Percentiles rank a stretch among this genome's conserved stretches.
phyloP scores from a whole-genome alignment of 441 rosid genomes.

The Jatropha podagrica region DNA sequence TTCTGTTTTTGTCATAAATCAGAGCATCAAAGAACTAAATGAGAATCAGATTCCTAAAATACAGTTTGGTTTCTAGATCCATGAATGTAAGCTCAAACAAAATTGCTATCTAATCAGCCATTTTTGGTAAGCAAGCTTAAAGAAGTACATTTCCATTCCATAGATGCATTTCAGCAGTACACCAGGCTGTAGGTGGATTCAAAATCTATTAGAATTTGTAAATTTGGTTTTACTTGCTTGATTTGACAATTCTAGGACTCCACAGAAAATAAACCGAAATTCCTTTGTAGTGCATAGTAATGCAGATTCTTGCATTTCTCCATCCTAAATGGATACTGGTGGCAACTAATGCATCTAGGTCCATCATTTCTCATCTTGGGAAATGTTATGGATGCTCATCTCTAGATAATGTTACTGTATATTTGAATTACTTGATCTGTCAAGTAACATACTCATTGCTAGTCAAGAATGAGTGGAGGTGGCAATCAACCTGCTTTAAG shows the following conservation, averaged over 20 bases:
- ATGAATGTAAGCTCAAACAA: neutral
- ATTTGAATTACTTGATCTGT: neutral
- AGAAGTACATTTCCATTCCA: neutral
- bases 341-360: neutral
- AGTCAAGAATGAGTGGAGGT: neutral
- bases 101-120: neutral
- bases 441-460: neutral
- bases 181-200: neutral
- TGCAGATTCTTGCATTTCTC: neutral
- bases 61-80: neutral
- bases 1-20: constrained; percentile 3
- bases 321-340: neutral
- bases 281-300: neutral
- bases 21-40: neutral
- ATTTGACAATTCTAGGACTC: neutral
- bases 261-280: neutral
- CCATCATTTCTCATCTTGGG: neutral
- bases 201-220: neutral
- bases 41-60: neutral
- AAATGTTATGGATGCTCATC: neutral
- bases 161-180: constrained; percentile 1
- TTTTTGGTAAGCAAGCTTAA: neutral
- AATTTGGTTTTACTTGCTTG: neutral
- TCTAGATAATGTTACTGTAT: neutral
- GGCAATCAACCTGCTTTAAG: neutral